Evolutionary conservation across 164 flowering plant species (phyloP), one percentile per base, ranked within the genome.

Genomic region (Aristolochia californica): DNA sequence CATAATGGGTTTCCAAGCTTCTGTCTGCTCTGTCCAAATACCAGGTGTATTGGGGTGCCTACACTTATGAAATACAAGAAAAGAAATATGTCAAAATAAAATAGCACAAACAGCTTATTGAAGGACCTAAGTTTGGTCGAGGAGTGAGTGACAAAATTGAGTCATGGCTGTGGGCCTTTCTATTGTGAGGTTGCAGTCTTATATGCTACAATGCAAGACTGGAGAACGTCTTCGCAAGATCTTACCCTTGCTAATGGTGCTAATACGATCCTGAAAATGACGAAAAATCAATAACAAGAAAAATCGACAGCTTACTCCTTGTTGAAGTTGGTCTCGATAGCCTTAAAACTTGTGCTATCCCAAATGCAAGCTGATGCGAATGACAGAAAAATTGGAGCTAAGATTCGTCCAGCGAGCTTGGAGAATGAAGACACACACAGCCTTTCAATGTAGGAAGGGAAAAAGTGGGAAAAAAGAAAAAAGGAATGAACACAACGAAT

Each of bases 191-290:
- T n/a, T n/a, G n/a, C n/a, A n/a, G n/a, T n/a, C n/a, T n/a, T n/a
- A n/a, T n/a, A n/a, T n/a, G n/a, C n/a, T n/a, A n/a, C n/a, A n/a
- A n/a, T n/a, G n/a, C n/a, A n/a, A n/a, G n/a, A n/a, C 56, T 83
- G 88, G 44, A 84, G 74, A 43, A 77, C 68, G 57, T 60, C 58
- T 17, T 56, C 25, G 56, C 68, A 79, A 0, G 85, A 79, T 70
- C 86, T 75, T 43, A 40, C 49, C 55, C 88, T 76, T 15, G 82
- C 66, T 61, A 83, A 15, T 1, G 88, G 88, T 14, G 88, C 82
- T 66, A 83, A 65, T 7, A 78, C 82, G 16, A 78, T 55, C 53
- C 85, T 80, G 68, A 21, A 63, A 56, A 22, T 47, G 24, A 28
- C 15, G 17, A 4, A 18, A 48, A 48, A 10, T 10, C 16, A 2